These are phyloP conservation scores for Periconia sp. DNA, from an alignment of 2,329 filamentous ascomycete genomes.

Conservation along the genomic window DNA sequence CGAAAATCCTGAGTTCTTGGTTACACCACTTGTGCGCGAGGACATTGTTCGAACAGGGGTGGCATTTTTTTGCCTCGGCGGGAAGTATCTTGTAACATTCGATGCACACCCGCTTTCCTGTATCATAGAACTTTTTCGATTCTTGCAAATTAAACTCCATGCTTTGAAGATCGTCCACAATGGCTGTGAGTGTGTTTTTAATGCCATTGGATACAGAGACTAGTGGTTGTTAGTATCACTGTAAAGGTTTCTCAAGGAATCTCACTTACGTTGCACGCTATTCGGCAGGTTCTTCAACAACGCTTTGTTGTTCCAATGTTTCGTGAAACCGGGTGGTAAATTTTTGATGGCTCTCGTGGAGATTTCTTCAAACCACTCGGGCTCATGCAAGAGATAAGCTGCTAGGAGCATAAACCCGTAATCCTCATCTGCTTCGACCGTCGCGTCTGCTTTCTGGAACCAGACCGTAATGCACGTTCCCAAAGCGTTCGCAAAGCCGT, in stretches of 20 bases:
- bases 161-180: background rate
- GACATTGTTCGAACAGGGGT: conserved; percentile 6
- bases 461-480: conserved; percentile 7
- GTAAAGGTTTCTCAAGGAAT: too few relatives aligned
- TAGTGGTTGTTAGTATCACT: too few relatives aligned
- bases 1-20: conserved; percentile 6
- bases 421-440: background rate
- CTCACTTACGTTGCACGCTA: too few relatives aligned
- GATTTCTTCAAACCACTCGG: too few relatives aligned
- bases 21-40: conserved; percentile 1
- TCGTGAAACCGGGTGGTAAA: too few relatives aligned
- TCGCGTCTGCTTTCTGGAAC: conserved; percentile 1
- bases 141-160: background rate
- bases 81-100: conserved; percentile 2
- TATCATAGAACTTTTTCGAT: background rate
- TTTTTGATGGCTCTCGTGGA: too few relatives aligned
- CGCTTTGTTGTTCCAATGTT: too few relatives aligned
- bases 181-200: too few relatives aligned
- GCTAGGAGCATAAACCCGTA: conserved; percentile 9
- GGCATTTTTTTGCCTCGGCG: conserved; percentile 5
- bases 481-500: conserved; percentile 5
- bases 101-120: background rate
- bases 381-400: conserved; percentile 6
- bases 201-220: too few relatives aligned
- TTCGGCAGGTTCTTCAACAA: too few relatives aligned